phyloP scores from a whole-genome alignment of 345 rosid species.

The Chamaenerion angustifolium region DNA sequence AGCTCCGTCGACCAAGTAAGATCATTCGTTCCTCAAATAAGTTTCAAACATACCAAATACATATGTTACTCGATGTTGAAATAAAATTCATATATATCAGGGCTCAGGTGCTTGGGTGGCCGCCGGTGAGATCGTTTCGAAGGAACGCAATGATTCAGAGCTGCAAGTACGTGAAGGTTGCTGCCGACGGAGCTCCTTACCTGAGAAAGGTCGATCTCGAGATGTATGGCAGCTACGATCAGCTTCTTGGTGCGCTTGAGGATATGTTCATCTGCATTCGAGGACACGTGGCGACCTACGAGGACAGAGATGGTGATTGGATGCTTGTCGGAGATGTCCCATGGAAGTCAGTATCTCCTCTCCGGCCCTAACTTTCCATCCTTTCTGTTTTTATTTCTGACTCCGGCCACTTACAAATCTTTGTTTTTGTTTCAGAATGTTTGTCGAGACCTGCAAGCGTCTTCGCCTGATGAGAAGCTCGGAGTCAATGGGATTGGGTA shows the following conservation, averaged over 20 bases:
- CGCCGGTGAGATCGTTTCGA: constrained; percentile 36
- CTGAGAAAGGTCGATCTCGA: constrained; percentile 51
- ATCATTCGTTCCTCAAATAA: background rate
- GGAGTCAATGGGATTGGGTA: constrained; percentile 33
- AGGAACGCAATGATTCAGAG: constrained; percentile 15
- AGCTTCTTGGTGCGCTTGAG: constrained; percentile 32
- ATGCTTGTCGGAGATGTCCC: constrained; percentile 78
- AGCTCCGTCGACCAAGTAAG: constrained; percentile 23
- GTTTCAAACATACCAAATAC: background rate
- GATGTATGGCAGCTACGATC: constrained; percentile 25
- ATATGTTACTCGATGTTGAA: background rate
- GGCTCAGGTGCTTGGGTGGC: constrained; percentile 59
- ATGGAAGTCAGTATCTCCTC: constrained; percentile 43
- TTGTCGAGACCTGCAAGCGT: constrained; percentile 48
- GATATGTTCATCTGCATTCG: constrained; percentile 34
- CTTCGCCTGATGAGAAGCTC: constrained; percentile 47
- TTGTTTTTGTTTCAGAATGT: constrained; percentile 27
- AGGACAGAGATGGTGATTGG: constrained; percentile 81
- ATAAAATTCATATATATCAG: constrained; percentile 10
- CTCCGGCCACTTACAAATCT: no score
- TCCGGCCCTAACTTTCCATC: no score
- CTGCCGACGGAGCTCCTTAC: constrained; percentile 62
- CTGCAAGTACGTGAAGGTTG: constrained; percentile 52
- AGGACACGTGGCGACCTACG: constrained; percentile 50
- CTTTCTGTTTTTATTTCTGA: no score